phyloP scores from a whole-genome alignment of 2,329 filamentous ascomycete genomes.

The Ascocoryne sarcoides region DNA sequence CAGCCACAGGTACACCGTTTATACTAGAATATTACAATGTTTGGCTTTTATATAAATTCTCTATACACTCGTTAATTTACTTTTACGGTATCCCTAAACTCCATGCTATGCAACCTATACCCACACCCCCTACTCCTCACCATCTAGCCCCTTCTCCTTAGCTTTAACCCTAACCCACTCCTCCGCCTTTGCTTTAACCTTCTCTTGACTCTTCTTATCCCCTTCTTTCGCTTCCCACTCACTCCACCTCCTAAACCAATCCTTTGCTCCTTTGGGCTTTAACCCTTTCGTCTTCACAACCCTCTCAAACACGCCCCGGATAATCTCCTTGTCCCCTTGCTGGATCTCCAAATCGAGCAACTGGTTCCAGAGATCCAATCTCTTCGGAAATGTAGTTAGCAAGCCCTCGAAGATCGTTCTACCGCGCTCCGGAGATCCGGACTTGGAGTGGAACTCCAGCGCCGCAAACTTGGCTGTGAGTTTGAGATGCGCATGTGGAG shows the following conservation, averaged over 20 bases:
- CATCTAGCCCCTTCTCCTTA: slow-evolving; percentile 34
- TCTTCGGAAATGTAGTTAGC: slow-evolving; percentile 76
- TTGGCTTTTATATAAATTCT: too few species aligned
- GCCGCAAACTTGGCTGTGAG: slow-evolving; percentile 83
- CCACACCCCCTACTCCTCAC: too few species aligned
- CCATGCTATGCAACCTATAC: too few species aligned
- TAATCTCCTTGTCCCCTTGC: slow-evolving; percentile 46
- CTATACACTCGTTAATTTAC: too few species aligned
- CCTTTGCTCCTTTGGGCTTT: slow-evolving; percentile 74
- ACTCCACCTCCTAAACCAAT: slow-evolving; percentile 87
- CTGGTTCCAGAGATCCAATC: slow-evolving; percentile 87
- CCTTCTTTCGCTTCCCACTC: slow-evolving; percentile 76
- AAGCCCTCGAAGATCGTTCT: slow-evolving; percentile 91
- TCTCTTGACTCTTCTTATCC: slow-evolving; percentile 59
- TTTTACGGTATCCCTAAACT: too few species aligned
- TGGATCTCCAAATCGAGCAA: slow-evolving; percentile 76
- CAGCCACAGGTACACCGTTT: too few species aligned
- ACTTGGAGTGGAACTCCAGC: slow-evolving; percentile 77
- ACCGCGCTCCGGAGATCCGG: slow-evolving; percentile 81
- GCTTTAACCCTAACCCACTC: slow-evolving; percentile 54
- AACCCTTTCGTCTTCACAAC: slow-evolving; percentile 60
- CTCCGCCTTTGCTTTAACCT: slow-evolving; percentile 60
- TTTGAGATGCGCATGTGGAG: slow-evolving; percentile 53
- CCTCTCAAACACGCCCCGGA: slow-evolving; percentile 75
- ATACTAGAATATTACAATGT: too few species aligned